Evolutionary conservation across 768 basidiomycete genomes (phyloP), one percentile per base, ranked within the genome.

Genomic region (Dictyophora rubrovolvata): DNA sequence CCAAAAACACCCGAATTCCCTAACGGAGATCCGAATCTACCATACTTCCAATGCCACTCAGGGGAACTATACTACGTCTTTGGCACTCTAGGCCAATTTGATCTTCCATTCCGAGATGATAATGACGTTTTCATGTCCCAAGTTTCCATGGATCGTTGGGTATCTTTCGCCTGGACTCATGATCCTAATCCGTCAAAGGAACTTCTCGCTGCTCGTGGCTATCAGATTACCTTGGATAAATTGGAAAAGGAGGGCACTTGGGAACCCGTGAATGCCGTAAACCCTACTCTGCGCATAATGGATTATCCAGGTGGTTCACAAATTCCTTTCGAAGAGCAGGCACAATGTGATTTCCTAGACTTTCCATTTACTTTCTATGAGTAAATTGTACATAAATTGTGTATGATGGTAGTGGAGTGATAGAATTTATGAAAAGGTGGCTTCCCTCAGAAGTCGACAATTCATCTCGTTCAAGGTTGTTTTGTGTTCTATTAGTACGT

Each of bases 121-220:
- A 66, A 71, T 48, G 79, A 80, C 65, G 70, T 79, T 6, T 68
- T 74, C 1, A 70, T 80, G 64, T 70, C 71, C 54, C 78, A 79
- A 62, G 65, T 76, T 46, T 69, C 67, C 42, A 65, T 74, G 5
- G 79, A 80, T 62, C 64, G 68, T 9, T 81, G 79, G 80, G 68
- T 73, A 0, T 65, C 74, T 7, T 80, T 80, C 60, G 77, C 74
- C 8, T 71, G 78, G 42, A 74, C 75, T 4, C 74, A 72, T 63
- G 66, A 80, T 59, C 79, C 79, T 7, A 80, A 79, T 61, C 78
- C 77, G 0, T 67, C 72, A 3, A 60, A 65, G 0, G 70, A 62
- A 1, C 79, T 75, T 64, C 73, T 80, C 34, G 59, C 65, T 0
- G 77, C 75, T 3, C 68, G 78, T 0, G 78, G 77, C 1, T 78